phyloP scores from a whole-genome alignment of 768 basidiomycete species.

The Pleurotus tuoliensis region DNA sequence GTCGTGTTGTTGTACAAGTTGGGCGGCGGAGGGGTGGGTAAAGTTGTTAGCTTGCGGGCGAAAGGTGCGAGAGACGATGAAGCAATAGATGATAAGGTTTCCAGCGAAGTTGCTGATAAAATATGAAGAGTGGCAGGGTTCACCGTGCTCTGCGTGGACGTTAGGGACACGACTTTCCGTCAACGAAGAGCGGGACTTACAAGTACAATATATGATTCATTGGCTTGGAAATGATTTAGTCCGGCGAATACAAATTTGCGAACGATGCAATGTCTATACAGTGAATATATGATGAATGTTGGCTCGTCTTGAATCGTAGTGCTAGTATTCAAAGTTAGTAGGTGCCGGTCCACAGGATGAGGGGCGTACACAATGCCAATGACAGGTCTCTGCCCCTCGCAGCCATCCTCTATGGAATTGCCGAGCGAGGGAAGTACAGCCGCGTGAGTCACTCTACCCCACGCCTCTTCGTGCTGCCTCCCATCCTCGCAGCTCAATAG shows the following conservation, averaged over 20 bases:
- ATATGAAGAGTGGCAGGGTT: conserved; percentile 52
- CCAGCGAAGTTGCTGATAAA: conserved; percentile 51
- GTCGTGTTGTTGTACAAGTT: conserved; percentile 12
- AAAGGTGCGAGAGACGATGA: conserved; percentile 43
- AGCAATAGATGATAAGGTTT: conserved; percentile 45
- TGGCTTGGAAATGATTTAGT: conserved; percentile 40
- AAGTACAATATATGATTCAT: conserved; percentile 47
- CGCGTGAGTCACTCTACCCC: conserved; percentile 9
- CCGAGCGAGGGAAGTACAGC: conserved; percentile 3
- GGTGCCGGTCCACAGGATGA: background rate
- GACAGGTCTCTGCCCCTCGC: conserved; percentile 6
- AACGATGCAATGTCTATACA: conserved; percentile 33
- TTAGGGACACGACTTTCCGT: conserved; percentile 1
- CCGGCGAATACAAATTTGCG: conserved; percentile 42
- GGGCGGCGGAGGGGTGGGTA: conserved; percentile 11
- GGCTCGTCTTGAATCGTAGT: conserved; percentile 8
- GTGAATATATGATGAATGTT: conserved; percentile 13
- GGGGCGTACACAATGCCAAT: conserved; percentile 11
- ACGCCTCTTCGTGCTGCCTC: background rate
- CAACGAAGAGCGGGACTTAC: conserved; percentile 33
- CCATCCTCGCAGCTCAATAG: background rate
- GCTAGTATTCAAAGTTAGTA: background rate
- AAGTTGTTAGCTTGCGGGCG: conserved; percentile 17
- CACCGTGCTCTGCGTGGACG: conserved; percentile 45
- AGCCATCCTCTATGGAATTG: background rate